Evolutionary conservation across 2,329 filamentous ascomycete species (phyloP), one percentile per base, ranked within the genome.

Genomic region (Cladophialophora immunda): DNA sequence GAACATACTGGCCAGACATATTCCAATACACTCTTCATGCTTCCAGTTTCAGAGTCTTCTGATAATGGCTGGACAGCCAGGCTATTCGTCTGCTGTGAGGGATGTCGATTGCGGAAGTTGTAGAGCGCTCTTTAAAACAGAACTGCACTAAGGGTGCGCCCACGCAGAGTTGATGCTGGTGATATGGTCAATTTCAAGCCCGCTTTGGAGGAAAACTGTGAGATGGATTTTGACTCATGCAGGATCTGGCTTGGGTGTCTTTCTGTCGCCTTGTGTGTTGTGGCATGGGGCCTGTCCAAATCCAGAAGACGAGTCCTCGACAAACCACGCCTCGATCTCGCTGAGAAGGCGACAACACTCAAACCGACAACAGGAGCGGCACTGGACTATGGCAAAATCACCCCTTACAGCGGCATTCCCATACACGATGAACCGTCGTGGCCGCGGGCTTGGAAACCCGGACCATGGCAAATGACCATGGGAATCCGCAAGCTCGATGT

Each of bases 321-420:
- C 15, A 13, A 38, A 38, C 11, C 15, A 9, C 36, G 15, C 36
- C 9, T 4, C 11, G 15, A 17, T 38, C 36, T 17, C 36, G 36
- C 36, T 17, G 5, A 8, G 4, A 15, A 38, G 36, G 36, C 36
- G 11, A 9, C 36, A 38, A 15, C 36, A 38, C 36, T 38, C 36
- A 17, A 38, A 38, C 15, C 9, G 15, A 38, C 11, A 8, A 38
- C 8, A 38, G 36, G 4, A 38, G 11, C 36, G 15, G 9, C 41
- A 19, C 41, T 47, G 41, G 41, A 47, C 19, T 47, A 19, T 22
- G 41, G n/a, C 41, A 47, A 45, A 22, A 47, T 47, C 41, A 47
- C n/a, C n/a, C 41, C 41, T 47, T 22, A 47, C 41, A 19, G 22
- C 2, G 41, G n/a, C n/a, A 7, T 29, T 9, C 52, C 52, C 6